Base-by-base conservation (phyloP, 768 basidiomycete genomes). In the Psilocybe cubensis region DNA sequence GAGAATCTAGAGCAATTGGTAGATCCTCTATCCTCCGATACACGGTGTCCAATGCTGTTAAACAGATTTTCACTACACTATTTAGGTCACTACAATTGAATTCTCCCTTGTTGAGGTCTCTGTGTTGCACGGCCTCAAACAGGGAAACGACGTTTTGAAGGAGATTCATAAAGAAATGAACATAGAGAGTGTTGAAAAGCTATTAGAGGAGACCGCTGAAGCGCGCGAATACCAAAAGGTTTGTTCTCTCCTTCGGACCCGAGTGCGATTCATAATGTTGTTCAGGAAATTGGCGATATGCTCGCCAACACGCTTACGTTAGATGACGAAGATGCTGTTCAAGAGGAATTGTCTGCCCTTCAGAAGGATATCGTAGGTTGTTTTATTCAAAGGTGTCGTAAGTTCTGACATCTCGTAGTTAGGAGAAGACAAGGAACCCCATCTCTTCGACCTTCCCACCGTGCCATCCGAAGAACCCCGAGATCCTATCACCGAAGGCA, bases 151-250 rank as follows among this genome's bases (percentile, higher is more conserved):
- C 27, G 94, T 98, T 1, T 78, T 99, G 43, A 94, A 91, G 71
- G 87, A 97, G 73, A 90, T 99, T 14, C 95, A 99, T 72, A 88
- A 88, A 64, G 94, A 98, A 72, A 87, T 99, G 85, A 93, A 87
- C 63, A 65, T 94, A 8, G 94, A 97, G 71, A 87, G 79, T 58
- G 96, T 98, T n/a, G 96, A 98, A 81, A 91, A 85, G 68, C 76
- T 98, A 50, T 81, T 99, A 77, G 93, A 90, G 62, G 93, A 97
- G 73, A 97, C 96, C 0, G 84, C 85, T 3, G 96, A 98, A 67
- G 97, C 94, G 11, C 83, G 91, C 62, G 94, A 88, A 59, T 98
- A 98, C 71, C 94, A 99, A 68, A 78, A 81, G 68, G 96, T 94
- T 59, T 18, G 64, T 55, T 23, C 18, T 21, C 28, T 52, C 24